phyloP scores from a whole-genome alignment of 164 flowering plant species.

The Warburgia ugandensis region DNA sequence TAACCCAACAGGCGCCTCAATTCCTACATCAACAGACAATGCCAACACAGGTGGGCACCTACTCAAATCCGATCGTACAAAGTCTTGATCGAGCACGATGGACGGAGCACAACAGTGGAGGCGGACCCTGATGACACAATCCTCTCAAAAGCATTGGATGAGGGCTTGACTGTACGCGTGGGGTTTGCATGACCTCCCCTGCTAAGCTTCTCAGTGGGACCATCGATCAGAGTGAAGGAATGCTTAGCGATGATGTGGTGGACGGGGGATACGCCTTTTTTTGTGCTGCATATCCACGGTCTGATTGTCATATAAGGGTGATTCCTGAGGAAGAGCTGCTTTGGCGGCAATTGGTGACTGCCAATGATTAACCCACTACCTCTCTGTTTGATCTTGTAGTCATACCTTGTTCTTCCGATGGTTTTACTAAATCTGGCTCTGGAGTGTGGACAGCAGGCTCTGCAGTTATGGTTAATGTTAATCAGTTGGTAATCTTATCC shows the following conservation, averaged over 20 bases:
- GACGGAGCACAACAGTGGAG: conserved; percentile 49
- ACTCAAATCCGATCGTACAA: conserved; percentile 27
- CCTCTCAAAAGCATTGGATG: conserved; percentile 65
- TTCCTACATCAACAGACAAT: not conserved
- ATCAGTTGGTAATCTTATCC: too few relatives aligned
- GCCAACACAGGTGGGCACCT: too few relatives aligned
- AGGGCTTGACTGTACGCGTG: conserved; percentile 87
- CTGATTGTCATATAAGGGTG: conserved; percentile 61
- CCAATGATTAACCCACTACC: conserved; percentile 55
- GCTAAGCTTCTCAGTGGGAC: conserved; percentile 64
- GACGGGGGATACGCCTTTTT: conserved; percentile 65
- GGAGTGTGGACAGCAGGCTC: too few relatives aligned
- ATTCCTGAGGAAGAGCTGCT: conserved; percentile 93
- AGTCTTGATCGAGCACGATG: conserved; percentile 75
- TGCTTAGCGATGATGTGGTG: conserved; percentile 94
- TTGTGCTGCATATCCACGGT: conserved; percentile 71
- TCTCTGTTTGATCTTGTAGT: too few relatives aligned
- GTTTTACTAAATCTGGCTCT: too few relatives aligned
- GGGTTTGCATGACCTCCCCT: conserved; percentile 99
- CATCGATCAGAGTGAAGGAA: conserved; percentile 93
- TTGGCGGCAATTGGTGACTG: conserved; percentile 80
- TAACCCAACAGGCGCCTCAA: not conserved
- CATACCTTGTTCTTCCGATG: too few relatives aligned
- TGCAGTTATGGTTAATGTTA: too few relatives aligned
- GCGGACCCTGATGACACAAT: conserved; percentile 87